A percentile compares a stretch with the other conserved stretches of the same genome.
Evolutionary conservation across 441 rosid species (phyloP).

Genomic region (Croton laevigatus): DNA sequence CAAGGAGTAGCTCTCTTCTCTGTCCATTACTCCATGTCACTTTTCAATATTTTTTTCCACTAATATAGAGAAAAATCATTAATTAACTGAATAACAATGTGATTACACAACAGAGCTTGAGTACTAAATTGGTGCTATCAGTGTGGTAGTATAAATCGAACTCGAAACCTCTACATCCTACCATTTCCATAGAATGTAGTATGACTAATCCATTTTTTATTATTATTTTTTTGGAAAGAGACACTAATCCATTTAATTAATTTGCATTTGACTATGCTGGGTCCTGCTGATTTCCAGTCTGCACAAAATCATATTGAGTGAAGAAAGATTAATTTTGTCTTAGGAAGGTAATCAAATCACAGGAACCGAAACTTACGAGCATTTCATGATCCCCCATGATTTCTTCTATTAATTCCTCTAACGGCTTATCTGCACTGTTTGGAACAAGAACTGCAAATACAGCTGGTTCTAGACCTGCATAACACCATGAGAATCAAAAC

Average conservation of each 20-base stretch:
- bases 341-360: constrained; percentile 6
- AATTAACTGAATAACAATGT: too few relatives aligned
- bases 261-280: constrained; percentile 19
- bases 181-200: too few relatives aligned
- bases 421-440: constrained; percentile 68
- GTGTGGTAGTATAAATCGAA: too few relatives aligned
- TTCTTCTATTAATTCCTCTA: constrained; percentile 67
- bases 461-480: constrained; percentile 63
- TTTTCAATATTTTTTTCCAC: constrained; percentile 21
- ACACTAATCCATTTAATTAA: too few relatives aligned
- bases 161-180: too few relatives aligned
- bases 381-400: constrained; percentile 89
- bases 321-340: neutral
- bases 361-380: constrained; percentile 48
- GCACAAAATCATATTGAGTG: constrained; percentile 20
- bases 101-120: too few relatives aligned
- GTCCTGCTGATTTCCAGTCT: constrained; percentile 42
- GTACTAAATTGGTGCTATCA: too few relatives aligned
- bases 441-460: constrained; percentile 86
- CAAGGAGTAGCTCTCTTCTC: constrained; percentile 23
- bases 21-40: constrained; percentile 26
- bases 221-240: too few relatives aligned
- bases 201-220: too few relatives aligned
- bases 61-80: too few relatives aligned
- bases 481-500: neutral